A percentile compares a stretch with the other conserved stretches of the same genome.
phyloP scores from a whole-genome alignment of 2,329 filamentous ascomycete genomes.

The Colletotrichum limetticola region DNA sequence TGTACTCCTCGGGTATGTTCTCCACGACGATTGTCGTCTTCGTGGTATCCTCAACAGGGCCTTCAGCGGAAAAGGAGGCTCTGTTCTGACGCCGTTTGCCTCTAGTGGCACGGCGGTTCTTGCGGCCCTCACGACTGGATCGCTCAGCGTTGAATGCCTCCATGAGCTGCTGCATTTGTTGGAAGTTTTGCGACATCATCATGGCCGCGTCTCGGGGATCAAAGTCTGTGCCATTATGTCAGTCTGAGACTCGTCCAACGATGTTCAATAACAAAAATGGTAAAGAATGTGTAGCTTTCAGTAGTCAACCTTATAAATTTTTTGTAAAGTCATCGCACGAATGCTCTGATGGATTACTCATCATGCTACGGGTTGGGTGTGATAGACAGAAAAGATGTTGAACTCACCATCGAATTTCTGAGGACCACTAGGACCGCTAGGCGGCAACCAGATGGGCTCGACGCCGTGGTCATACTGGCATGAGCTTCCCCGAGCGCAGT shows the following conservation, averaged over 20 bases:
- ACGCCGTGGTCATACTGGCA: conserved; percentile 77
- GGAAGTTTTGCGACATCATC: conserved; percentile 34
- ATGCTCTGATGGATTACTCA: conserved; percentile 37
- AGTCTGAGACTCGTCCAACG: neutral
- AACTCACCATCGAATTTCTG: conserved; percentile 25
- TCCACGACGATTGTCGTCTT: conserved; percentile 80
- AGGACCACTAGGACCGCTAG: conserved; percentile 16
- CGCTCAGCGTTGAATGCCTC: conserved; percentile 38
- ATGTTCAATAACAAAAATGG: neutral
- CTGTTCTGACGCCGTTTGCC: conserved; percentile 42
- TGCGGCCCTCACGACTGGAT: conserved; percentile 38
- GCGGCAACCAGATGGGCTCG: conserved; percentile 34
- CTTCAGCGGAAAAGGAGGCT: conserved; percentile 72
- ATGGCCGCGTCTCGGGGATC: conserved; percentile 35
- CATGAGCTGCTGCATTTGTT: conserved; percentile 33
- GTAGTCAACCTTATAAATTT: conserved; percentile 41
- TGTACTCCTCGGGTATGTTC: conserved; percentile 78
- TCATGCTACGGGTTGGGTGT: conserved; percentile 24
- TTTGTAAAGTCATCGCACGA: conserved; percentile 37
- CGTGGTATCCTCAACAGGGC: conserved; percentile 69
- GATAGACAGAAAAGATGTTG: neutral
- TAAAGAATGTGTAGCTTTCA: conserved; percentile 40
- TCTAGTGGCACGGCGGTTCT: conserved; percentile 40
- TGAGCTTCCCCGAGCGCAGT: conserved; percentile 72
- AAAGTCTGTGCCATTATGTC: conserved; percentile 28